Evolutionary conservation across 2,329 filamentous ascomycete species (phyloP), one percentile per base, ranked within the genome.

Genomic region (Metarhizium guizhouense): DNA sequence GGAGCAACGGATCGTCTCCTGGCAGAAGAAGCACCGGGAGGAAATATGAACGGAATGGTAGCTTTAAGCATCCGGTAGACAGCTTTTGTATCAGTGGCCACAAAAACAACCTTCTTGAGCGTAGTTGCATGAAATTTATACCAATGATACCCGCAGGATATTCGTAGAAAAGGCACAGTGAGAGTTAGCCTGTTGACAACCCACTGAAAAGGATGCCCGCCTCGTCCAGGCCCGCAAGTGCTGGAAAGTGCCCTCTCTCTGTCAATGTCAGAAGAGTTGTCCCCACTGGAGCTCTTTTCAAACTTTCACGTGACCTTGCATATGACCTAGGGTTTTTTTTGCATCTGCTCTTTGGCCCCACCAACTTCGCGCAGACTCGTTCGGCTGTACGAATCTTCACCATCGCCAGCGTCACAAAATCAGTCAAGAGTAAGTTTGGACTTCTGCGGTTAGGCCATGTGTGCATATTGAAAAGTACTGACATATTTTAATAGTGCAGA

Each of bases 401-500:
- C 70, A 72, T 74, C 67, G 69, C 70, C 69, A 74, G 69, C 66
- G 72, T 76, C 75, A 74, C 72, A 72, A 74, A 75, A 73, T 74
- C 74, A 72, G 75, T 74, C 75, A 83, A 77, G 72, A 84, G 81
- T 84, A 74, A 79, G 81, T 81, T n/a, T 34, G 38, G 42, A 49
- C 51, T 45, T 49, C 51, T 40, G 45, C 29, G 40, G 49, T 32
- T 16, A 16, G 25, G 53, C 36, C 42, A 32, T 34, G 45, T 30
- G 42, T 18, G 18, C 16, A 29, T 34, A 47, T 48, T 45, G 42
- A 42, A 36, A 54, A 52, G 65, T 72, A 68, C 81, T 85, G 76
- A 86, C 74, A 59, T 65, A 73, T 51, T 59, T 32, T 53, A 18
- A 69, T 66, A 93, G 89, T 94, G 89, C 89, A 94, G 86, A 94